Conservation (phyloP, 495 filamentous ascomycete genomes). For the Penicillium daleae region DNA sequence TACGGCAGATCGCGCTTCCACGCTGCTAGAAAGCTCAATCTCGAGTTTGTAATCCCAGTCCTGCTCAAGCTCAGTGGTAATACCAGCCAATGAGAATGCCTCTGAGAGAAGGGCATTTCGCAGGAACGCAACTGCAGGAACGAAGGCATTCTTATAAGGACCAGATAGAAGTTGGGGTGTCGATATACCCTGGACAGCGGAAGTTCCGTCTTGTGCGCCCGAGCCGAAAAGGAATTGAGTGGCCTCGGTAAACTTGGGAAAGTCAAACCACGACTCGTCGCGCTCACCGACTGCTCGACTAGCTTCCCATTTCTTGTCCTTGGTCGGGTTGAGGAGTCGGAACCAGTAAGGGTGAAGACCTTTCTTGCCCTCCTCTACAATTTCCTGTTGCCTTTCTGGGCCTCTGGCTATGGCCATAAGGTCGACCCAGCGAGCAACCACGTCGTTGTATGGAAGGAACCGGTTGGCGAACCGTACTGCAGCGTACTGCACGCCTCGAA, state of each 20-base stretch:
- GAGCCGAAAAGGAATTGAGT: constrained; percentile 38
- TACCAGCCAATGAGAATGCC: constrained; percentile 59
- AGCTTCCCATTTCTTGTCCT: constrained; percentile 32
- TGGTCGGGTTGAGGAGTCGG: constrained; percentile 60
- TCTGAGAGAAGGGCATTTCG: constrained; percentile 74
- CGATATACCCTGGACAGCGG: constrained; percentile 23
- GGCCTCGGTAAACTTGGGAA: constrained; percentile 49
- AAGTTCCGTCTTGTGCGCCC: constrained; percentile 25
- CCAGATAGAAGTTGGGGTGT: constrained; percentile 36
- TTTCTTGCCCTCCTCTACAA: constrained; percentile 86
- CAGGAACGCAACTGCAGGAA: constrained; percentile 69
- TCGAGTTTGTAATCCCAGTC: constrained; percentile 87
- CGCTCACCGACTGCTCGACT: constrained; percentile 20
- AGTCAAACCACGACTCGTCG: constrained; percentile 42
- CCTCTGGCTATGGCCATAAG: constrained; percentile 73
- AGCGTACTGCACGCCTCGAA: constrained; percentile 74
- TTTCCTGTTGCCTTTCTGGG: constrained; percentile 69
- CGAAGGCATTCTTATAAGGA: constrained; percentile 46
- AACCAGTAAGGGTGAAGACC: constrained; percentile 86
- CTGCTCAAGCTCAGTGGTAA: constrained; percentile 63
- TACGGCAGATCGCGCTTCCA: constrained; percentile 60
- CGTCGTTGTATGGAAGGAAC: constrained; percentile 79
- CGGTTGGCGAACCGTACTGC: constrained; percentile 89
- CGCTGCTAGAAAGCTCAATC: constrained; percentile 65
- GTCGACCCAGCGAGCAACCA: constrained; percentile 84